Percentiles rank a stretch among this genome's conserved stretches.
Evolutionary conservation across 192 early-diverging fungal species (phyloP).

Genomic region (Irineochytrium annulatum): DNA sequence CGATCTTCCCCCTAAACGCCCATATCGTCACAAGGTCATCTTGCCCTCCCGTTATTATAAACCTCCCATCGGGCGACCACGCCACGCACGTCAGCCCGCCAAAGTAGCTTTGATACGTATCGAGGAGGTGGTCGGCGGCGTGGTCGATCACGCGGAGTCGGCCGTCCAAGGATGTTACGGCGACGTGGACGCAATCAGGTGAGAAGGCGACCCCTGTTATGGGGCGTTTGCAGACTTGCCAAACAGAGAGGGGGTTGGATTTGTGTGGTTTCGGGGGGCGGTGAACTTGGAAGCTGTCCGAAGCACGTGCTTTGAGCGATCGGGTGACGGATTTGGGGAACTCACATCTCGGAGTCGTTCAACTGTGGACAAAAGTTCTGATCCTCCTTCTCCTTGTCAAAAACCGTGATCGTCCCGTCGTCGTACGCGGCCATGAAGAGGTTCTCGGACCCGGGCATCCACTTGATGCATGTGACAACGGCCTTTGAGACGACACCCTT

Average conservation of each 20-base stretch:
- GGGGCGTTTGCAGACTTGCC: constrained; percentile 66
- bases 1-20: constrained; percentile 72
- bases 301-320: background rate
- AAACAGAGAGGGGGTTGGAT: constrained; percentile 77
- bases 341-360: constrained; percentile 14
- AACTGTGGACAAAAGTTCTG: constrained; percentile 26
- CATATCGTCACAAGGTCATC: constrained; percentile 90
- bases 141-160: constrained; percentile 74
- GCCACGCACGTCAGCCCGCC: constrained; percentile 80
- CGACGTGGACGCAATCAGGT: constrained; percentile 77
- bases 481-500: constrained; percentile 62
- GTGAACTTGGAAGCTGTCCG: constrained; percentile 13
- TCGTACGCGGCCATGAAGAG: constrained; percentile 79
- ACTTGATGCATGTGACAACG: constrained; percentile 75
- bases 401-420: constrained; percentile 78
- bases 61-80: constrained; percentile 90
- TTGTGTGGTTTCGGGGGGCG: constrained; percentile 59
- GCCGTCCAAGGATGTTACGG: constrained; percentile 76
- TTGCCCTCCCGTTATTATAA: constrained; percentile 70
- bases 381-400: constrained; percentile 88
- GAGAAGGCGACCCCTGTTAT: constrained; percentile 84
- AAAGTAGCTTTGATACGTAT: constrained; percentile 79
- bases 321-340: background rate
- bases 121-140: constrained; percentile 61
- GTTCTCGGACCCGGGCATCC: constrained; percentile 83